Evolutionary conservation across 208 protist species (phyloP).

Genomic region (Crithidia thermophila): DNA sequence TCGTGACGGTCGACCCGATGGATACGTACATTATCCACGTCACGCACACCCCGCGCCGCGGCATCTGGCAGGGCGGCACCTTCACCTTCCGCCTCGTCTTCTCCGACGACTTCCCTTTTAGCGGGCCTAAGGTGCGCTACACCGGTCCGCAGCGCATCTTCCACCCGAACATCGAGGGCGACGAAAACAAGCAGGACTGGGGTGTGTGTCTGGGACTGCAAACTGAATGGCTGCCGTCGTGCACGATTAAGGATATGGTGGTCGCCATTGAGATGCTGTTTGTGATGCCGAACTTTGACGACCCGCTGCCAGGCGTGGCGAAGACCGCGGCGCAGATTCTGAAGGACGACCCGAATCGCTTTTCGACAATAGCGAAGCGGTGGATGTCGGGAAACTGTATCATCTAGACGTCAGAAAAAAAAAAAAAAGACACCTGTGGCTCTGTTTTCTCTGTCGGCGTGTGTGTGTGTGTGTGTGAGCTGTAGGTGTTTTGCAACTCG

Average conservation of each 20-base stretch:
- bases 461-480: neutral
- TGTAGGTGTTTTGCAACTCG: neutral
- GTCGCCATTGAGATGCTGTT: slow-evolving; percentile 85
- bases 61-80: slow-evolving; percentile 68
- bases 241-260: slow-evolving; percentile 76
- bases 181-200: slow-evolving; percentile 64
- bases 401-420: slow-evolving; percentile 1
- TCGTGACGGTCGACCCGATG: slow-evolving; percentile 41
- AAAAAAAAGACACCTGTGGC: neutral
- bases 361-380: slow-evolving; percentile 43
- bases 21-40: slow-evolving; percentile 61
- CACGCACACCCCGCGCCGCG: slow-evolving; percentile 37
- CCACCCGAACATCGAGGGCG: slow-evolving; percentile 92
- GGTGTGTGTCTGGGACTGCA: slow-evolving; percentile 89
- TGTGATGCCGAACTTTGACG: slow-evolving; percentile 74
- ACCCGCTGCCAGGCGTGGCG: slow-evolving; percentile 75
- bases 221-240: slow-evolving; percentile 75
- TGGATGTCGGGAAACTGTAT: slow-evolving; percentile 78
- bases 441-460: neutral
- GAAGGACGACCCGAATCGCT: slow-evolving; percentile 50
- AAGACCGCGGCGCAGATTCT: slow-evolving; percentile 71
- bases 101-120: slow-evolving; percentile 75
- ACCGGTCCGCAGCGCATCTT: slow-evolving; percentile 72
- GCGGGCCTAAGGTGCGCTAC: slow-evolving; percentile 82
- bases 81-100: slow-evolving; percentile 81